Evolutionary conservation across 108 stramenopile genomes (phyloP), one percentile per base, ranked within the genome.

Genomic region (Aurantiochytrium sp.): DNA sequence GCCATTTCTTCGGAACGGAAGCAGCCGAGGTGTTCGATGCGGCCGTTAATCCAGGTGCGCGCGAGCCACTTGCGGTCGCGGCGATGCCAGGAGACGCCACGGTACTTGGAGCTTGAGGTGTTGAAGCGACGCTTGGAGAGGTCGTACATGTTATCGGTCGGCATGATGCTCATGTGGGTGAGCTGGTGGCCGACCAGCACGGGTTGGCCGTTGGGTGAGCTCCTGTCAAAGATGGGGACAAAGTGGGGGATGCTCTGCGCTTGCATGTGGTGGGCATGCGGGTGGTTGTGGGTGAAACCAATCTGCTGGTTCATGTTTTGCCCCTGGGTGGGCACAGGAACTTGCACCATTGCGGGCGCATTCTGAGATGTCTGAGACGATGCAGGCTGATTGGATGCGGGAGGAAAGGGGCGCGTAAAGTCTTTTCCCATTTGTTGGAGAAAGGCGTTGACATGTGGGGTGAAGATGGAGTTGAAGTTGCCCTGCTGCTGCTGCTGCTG

Each of bases 21-120:
- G 51, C 76, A 83, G 1, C 76, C 76, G 23, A 83, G 51, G 76
- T 83, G 76, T 45, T 83, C 76, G 28, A 83, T 83, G 51, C 76
- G 76, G 6, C 76, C 5, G 4, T 83, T 83, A 35, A 83, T 83
- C 76, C 76, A 83, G 51, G 76, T 83, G n/a, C 76, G 45, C 25
- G 76, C 76, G 51, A 83, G 76, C 76, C 76, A 83, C 76, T 83
- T 83, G 76, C 76, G 76, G 28, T 83, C 76, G 25, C 76, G 45
- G n/a, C 76, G 76, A 35, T 83, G 76, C 76, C 76, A 83, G n/a
- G 76, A 83, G 23, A 83, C 76, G 51, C 76, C 76, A 16, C 76
- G 45, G 51, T 53, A 83, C 51, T 83, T 83, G 49, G 76, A 83
- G 76, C 76, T 83, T 12, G 45, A 83, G 49, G 76, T 47, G 25